Base-by-base conservation (phyloP, 805 yeast species). In the Candida caryicola region DNA sequence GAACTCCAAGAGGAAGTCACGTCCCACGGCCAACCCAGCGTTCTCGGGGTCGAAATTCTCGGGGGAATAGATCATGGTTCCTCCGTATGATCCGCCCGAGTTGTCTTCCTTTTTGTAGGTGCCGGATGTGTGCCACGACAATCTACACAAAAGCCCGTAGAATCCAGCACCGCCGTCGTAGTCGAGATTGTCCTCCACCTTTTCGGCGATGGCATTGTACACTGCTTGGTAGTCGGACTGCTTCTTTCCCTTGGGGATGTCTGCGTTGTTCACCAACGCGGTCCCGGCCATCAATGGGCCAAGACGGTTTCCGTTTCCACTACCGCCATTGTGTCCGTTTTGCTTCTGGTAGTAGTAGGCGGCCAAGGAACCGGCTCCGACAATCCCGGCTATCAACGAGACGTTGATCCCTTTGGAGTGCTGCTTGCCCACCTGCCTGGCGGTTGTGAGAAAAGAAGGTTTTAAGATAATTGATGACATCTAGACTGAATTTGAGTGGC, bases 171-270 rank as follows among this genome's bases (percentile, higher is more conserved):
- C 66, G 12, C 48, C 58, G 46, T 66, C 73, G 29, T 39, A 50
- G 36, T 52, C 57, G 38, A 46, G 52, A 29, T 44, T 46, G 34
- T 46, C 46, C 13, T 23, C 37, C 31, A 46, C 39, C 23, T 46
- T 46, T 34, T 40, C 56, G 25, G 82, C 96, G 73, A 77, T 87
- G 47, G 79, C 93, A 65, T 78, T 81, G 64, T 80, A 91, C 43
- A 77, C 77, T 42, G 66, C 52, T 60, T 74, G 89, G 57, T 74
- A 89, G 47, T 84, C 86, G 9, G 70, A 66, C 36, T 54, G 60
- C 3, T 64, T 48, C 51, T 67, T 52, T 5, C 52, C 65, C 5
- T 65, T 57, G 9, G 71, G 70, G 18, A 65, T 47, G 6, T 63
- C 52, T 5, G 73, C 63, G n/a, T 40, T 40, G 33, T 59, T 55